phyloP scores from a whole-genome alignment of 2,329 filamentous ascomycete species.

The Clonostachys rosea region DNA sequence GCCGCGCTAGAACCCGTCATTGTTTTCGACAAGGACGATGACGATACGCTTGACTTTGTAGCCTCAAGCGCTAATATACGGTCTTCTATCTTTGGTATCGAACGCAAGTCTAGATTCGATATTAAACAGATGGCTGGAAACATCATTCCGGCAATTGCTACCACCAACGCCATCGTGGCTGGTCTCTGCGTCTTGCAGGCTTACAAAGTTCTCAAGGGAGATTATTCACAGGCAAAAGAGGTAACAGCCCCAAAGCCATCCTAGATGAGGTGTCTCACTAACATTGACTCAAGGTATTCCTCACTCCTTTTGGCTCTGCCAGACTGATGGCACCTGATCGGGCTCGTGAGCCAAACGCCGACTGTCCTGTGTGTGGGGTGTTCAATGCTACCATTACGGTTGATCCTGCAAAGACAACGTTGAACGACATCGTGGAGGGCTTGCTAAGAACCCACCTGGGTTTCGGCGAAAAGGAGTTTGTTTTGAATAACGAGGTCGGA shows the following conservation, averaged over 20 bases:
- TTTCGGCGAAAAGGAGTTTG: slow-evolving; percentile 75
- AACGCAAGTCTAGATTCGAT: slow-evolving; percentile 85
- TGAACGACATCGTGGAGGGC: slow-evolving; percentile 74
- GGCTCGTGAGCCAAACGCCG: slow-evolving; percentile 64
- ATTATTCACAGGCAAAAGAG: slow-evolving; percentile 71
- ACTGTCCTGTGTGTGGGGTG: slow-evolving; percentile 80
- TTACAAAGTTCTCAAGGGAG: slow-evolving; percentile 79
- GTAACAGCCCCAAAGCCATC: slow-evolving; percentile 28
- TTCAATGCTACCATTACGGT: slow-evolving; percentile 63
- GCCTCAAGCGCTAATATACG: slow-evolving; percentile 85
- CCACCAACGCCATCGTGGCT: slow-evolving; percentile 94
- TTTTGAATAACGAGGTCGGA: slow-evolving; percentile 67
- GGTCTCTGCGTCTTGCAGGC: slow-evolving; percentile 88
- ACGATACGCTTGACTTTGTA: slow-evolving; percentile 93
- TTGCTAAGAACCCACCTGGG: slow-evolving; percentile 67
- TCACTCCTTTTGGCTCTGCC: slow-evolving; percentile 62
- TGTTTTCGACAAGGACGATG: slow-evolving; percentile 94
- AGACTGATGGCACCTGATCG: slow-evolving; percentile 55
- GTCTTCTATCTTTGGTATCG: slow-evolving; percentile 84
- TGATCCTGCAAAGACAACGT: slow-evolving; percentile 66
- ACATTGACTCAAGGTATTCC: slow-evolving; percentile 56
- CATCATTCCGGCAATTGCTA: slow-evolving; percentile 97
- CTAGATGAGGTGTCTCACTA: not conserved
- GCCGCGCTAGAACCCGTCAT: slow-evolving; percentile 60
- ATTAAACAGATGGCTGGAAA: slow-evolving; percentile 99